Conservation (phyloP, 345 rosid species). For the Crucihimalaya himalaica region DNA sequence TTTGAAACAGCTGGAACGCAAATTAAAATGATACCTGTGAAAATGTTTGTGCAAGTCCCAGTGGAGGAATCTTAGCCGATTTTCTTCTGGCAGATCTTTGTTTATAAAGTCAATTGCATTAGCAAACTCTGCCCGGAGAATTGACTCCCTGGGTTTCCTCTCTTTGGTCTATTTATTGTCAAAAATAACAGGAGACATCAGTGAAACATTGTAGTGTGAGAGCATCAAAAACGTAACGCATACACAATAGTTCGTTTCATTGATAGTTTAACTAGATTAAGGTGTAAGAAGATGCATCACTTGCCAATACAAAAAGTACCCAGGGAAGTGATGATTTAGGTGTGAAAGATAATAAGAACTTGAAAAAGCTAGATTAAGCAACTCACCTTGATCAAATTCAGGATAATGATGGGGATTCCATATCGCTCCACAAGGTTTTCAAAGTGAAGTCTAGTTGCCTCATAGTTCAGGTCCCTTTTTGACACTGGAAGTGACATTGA, state of each 20-base stretch:
- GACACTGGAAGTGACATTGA: constrained; percentile 62
- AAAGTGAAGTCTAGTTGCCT: constrained; percentile 94
- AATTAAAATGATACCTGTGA: constrained; percentile 54
- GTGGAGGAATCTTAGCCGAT: constrained; percentile 64
- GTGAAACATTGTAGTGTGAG: constrained; percentile 1
- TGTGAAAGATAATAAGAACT: constrained; percentile 5
- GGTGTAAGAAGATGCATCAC: constrained; percentile 21
- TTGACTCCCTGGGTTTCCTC: constrained; percentile 82
- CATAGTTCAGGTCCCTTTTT: constrained; percentile 81
- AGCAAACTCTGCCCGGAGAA: constrained; percentile 93
- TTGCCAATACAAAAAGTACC: constrained; percentile 11
- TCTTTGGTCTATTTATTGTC: constrained; percentile 40
- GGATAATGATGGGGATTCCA: constrained; percentile 90
- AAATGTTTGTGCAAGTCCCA: constrained; percentile 67
- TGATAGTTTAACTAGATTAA: background rate
- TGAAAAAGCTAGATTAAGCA: constrained; percentile 29
- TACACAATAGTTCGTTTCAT: constrained; percentile 1
- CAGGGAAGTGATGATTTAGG: background rate
- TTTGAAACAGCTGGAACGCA: constrained; percentile 10
- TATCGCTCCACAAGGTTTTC: constrained; percentile 88
- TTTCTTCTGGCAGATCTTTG: constrained; percentile 82
- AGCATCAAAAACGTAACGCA: constrained; percentile 1
- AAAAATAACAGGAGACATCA: constrained; percentile 15
- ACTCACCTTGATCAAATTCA: constrained; percentile 89
- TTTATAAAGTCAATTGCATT: constrained; percentile 91